Conservation (phyloP, 2,329 filamentous ascomycete genomes). For the Talaromyces sp. region DNA sequence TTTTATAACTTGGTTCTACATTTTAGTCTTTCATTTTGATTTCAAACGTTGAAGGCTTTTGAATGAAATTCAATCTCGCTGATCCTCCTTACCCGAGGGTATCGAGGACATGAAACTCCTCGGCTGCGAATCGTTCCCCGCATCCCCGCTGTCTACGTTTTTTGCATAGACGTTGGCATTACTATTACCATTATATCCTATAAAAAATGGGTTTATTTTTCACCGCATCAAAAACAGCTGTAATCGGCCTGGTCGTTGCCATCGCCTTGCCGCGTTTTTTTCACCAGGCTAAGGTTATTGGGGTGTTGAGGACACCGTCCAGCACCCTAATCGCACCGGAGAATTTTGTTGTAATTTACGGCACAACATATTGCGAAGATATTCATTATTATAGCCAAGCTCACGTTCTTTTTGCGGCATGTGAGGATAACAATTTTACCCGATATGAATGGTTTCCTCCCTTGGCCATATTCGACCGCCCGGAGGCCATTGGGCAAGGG, state of each 20-base stretch:
- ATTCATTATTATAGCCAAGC: not conserved
- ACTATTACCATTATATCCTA: not conserved
- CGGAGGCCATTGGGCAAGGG: not conserved
- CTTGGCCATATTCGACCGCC: not conserved
- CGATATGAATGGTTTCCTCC: not conserved
- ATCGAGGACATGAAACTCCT: not conserved
- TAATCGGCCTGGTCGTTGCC: not conserved
- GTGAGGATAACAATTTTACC: not conserved
- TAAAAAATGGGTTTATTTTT: not conserved
- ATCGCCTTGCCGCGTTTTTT: not conserved
- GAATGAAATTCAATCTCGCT: not conserved
- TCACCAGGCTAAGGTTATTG: not conserved
- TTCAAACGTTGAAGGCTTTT: not conserved
- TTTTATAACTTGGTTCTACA: not conserved
- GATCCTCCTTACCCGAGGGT: not conserved
- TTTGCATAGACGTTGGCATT: no score
- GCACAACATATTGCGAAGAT: not conserved
- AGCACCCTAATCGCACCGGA: not conserved
- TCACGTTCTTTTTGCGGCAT: not conserved
- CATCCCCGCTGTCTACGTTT: no score
- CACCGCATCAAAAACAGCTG: not conserved
- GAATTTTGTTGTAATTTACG: not conserved
- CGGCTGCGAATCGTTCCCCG: not conserved
- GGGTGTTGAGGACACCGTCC: not conserved
- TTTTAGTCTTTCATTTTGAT: not conserved